These are phyloP conservation scores for Cutaneotrichosporon cutaneum DNA, from an alignment of 1,284 basidiomycete species.

Conservation along the genomic window DNA sequence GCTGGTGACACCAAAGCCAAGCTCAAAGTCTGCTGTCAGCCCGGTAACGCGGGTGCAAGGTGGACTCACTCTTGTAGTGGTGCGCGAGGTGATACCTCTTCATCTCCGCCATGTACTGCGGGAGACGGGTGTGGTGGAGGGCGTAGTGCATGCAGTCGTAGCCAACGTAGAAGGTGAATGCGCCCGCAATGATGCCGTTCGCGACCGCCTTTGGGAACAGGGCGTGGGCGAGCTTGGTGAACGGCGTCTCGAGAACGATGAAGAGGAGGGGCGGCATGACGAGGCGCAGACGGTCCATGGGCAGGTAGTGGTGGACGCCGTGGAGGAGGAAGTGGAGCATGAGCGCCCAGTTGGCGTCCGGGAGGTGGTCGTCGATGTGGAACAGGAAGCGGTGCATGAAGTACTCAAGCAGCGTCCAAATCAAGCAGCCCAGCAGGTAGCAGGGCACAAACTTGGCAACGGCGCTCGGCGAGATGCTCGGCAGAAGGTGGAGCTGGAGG, in stretches of 20 bases:
- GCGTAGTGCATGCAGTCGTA: slow-evolving; percentile 94
- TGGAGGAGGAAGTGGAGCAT: slow-evolving; percentile 91
- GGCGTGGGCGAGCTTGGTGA: slow-evolving; percentile 79
- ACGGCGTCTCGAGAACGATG: slow-evolving; percentile 72
- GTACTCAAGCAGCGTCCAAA: slow-evolving; percentile 97
- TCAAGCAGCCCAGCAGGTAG: slow-evolving; percentile 76
- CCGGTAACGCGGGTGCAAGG: background rate
- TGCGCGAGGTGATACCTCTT: slow-evolving; percentile 98
- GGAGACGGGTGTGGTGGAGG: slow-evolving; percentile 84
- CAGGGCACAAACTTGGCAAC: slow-evolving; percentile 59
- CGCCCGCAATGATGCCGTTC: slow-evolving; percentile 88
- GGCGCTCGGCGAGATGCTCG: slow-evolving; percentile 34
- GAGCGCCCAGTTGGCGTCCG: slow-evolving; percentile 76
- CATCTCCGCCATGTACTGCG: slow-evolving; percentile 81
- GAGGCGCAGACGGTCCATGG: slow-evolving; percentile 91
- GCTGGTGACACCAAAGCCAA: slow-evolving; percentile 94
- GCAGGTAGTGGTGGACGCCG: slow-evolving; percentile 96
- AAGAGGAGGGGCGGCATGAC: slow-evolving; percentile 97
- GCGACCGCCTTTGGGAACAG: slow-evolving; percentile 83
- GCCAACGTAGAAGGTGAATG: slow-evolving; percentile 84
- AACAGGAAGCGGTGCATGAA: slow-evolving; percentile 95
- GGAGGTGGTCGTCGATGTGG: slow-evolving; percentile 88
- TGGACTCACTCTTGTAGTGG: slow-evolving; percentile 76
- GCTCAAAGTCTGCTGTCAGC: slow-evolving; percentile 70
- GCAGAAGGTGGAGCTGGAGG: slow-evolving; percentile 30